Conservation (phyloP, 1,284 basidiomycete genomes). For the Cutaneotrichosporon arboriforme region DNA sequence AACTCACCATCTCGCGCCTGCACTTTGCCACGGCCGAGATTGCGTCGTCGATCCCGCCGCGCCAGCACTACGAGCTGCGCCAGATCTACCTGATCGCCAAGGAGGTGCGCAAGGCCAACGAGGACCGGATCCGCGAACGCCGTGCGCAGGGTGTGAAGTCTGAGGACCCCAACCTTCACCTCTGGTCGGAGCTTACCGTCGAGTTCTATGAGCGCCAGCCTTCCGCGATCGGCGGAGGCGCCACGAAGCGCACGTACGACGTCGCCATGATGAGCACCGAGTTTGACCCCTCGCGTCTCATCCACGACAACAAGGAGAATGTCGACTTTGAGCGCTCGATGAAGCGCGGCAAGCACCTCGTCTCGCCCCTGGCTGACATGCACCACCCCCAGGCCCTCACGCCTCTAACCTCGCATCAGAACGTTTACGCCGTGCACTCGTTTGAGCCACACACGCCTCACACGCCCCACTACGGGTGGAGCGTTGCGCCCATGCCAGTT, state of each 20-base stretch:
- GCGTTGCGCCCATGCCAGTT: constrained; percentile 10
- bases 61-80: constrained; percentile 49
- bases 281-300: constrained; percentile 7
- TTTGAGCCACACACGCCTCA: constrained; percentile 11
- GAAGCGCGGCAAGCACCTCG: constrained; percentile 17
- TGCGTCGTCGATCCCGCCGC: constrained; percentile 49
- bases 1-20: constrained; percentile 46
- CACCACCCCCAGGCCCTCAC: constrained; percentile 7
- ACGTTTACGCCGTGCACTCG: constrained; percentile 18
- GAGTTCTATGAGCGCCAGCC: constrained; percentile 31
- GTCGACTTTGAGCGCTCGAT: constrained; percentile 12
- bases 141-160: background rate
- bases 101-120: constrained; percentile 33
- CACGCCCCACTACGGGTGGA: constrained; percentile 15
- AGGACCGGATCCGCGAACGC: constrained; percentile 17
- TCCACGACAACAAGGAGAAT: constrained; percentile 18
- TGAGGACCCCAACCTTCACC: constrained; percentile 5
- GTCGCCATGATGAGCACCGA: constrained; percentile 2
- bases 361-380: constrained; percentile 1
- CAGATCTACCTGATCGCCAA: constrained; percentile 53
- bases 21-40: constrained; percentile 52
- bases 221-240: constrained; percentile 5
- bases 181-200: constrained; percentile 14
- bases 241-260: constrained; percentile 13
- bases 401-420: constrained; percentile 16